phyloP scores from a whole-genome alignment of 805 yeast species.

The Scheffersomyces lignosus region DNA sequence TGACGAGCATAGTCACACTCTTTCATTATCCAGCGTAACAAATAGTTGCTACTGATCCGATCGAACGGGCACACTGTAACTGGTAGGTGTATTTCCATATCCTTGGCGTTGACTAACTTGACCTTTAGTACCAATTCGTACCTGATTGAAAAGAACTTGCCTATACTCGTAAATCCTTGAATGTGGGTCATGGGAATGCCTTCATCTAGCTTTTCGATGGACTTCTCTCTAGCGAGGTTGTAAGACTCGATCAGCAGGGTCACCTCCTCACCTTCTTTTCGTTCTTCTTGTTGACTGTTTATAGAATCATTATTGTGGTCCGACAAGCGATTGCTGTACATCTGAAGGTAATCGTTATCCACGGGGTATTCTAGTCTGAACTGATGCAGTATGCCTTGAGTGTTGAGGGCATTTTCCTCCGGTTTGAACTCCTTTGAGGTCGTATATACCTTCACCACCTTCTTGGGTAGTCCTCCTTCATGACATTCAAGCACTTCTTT shows the following conservation, averaged over 20 bases:
- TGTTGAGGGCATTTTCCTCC: slow-evolving; percentile 17
- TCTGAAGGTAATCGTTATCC: slow-evolving; percentile 34
- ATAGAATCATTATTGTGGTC: neutral
- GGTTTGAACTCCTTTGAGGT: slow-evolving; percentile 26
- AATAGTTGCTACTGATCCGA: slow-evolving; percentile 44
- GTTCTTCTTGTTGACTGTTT: neutral
- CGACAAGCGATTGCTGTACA: slow-evolving; percentile 13
- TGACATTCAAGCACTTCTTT: slow-evolving; percentile 55
- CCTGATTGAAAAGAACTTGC: slow-evolving; percentile 50
- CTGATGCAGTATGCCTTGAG: slow-evolving; percentile 25
- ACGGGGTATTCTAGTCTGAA: slow-evolving; percentile 32
- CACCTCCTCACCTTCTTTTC: slow-evolving; percentile 6
- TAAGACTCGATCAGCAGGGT: slow-evolving; percentile 12
- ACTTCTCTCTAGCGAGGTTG: slow-evolving; percentile 20
- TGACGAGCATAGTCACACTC: slow-evolving; percentile 50
- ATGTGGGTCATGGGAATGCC: slow-evolving; percentile 46
- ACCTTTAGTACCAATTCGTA: slow-evolving; percentile 53
- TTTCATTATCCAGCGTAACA: slow-evolving; percentile 52
- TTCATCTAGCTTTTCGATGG: slow-evolving; percentile 28
- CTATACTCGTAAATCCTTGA: slow-evolving; percentile 53
- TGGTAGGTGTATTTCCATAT: slow-evolving; percentile 50
- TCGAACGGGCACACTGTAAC: slow-evolving; percentile 57
- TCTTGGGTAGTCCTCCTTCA: slow-evolving; percentile 49
- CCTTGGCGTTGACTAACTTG: slow-evolving; percentile 49
- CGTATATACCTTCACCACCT: slow-evolving; percentile 42